Evolutionary conservation across 441 rosid genomes (phyloP).

Genomic region (Erodium trifolium): DNA sequence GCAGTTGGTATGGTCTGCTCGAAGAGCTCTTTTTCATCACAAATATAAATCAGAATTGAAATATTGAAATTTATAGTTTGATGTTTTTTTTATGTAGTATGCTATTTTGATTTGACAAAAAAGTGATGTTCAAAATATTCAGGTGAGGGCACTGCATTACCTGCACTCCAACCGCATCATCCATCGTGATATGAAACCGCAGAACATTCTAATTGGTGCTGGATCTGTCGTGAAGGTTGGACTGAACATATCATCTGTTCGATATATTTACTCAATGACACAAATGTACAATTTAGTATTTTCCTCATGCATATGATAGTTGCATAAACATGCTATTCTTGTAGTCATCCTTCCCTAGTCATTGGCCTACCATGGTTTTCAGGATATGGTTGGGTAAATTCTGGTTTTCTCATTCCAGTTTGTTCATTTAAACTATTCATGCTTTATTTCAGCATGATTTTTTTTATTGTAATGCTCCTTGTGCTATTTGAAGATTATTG

Average conservation of each 20-base stretch:
- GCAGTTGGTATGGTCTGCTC: conserved; percentile 58
- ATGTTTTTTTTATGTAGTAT: background rate
- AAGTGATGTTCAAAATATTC: conserved; percentile 11
- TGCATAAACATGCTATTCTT: background rate
- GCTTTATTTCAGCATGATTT: background rate
- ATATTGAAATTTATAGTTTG: conserved; percentile 4
- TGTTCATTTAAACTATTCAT: background rate
- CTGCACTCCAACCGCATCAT: conserved; percentile 96
- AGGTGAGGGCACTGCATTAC: conserved; percentile 93
- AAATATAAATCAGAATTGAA: background rate
- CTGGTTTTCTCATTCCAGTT: background rate
- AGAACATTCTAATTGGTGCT: conserved; percentile 91
- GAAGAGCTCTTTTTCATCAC: conserved; percentile 5
- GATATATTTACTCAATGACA: background rate
- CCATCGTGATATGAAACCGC: conserved; percentile 99
- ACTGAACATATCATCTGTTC: background rate
- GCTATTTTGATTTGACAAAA: conserved; percentile 11
- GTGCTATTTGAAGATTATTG: background rate
- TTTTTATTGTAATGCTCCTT: background rate
- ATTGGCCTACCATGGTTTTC: background rate
- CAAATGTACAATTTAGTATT: background rate
- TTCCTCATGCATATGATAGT: background rate
- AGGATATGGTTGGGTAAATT: background rate
- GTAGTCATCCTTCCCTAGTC: conserved; percentile 1
- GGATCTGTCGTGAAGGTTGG: conserved; percentile 89